A percentile compares a stretch with the other conserved stretches of the same genome.
These are phyloP conservation scores for Voacanga thouarsii DNA, from an alignment of 257 asterid species.

Conservation along the genomic window DNA sequence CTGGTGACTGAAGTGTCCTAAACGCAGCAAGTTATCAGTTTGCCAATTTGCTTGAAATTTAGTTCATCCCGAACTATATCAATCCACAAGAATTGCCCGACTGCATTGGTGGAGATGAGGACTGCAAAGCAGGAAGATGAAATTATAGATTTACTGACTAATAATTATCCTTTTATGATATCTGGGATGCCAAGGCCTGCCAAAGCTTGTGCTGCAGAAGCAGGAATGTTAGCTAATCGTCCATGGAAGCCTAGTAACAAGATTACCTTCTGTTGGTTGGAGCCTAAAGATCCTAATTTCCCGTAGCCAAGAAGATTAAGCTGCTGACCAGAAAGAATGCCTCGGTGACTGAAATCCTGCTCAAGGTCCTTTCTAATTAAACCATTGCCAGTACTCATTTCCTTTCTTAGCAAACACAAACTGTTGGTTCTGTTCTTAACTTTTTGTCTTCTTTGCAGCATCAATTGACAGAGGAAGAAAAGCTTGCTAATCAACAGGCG, in stretches of 20 bases:
- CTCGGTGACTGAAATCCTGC: constrained; percentile 51
- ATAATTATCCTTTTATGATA: constrained; percentile 35
- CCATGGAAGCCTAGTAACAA: constrained; percentile 62
- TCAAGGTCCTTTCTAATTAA: constrained; percentile 33
- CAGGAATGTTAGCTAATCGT: constrained; percentile 69
- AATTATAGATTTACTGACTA: constrained; percentile 39
- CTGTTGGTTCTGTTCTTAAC: background rate
- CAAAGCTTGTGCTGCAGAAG: constrained; percentile 46
- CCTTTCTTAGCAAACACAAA: no score
- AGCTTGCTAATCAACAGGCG: constrained; percentile 46
- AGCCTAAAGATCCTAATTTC: constrained; percentile 49
- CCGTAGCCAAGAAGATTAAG: constrained; percentile 50
- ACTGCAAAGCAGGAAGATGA: constrained; percentile 40
- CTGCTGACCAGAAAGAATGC: constrained; percentile 37
- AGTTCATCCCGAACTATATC: constrained; percentile 51
- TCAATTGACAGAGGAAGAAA: constrained; percentile 45
- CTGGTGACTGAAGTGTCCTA: constrained; percentile 49
- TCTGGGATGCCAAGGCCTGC: constrained; percentile 89
- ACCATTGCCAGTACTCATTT: no score
- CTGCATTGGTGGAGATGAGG: constrained; percentile 81
- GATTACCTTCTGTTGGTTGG: constrained; percentile 62
- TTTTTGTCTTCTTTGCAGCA: constrained; percentile 23
- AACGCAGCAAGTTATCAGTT: constrained; percentile 68
- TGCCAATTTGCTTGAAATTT: constrained; percentile 45
- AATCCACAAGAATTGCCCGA: constrained; percentile 34